These are phyloP conservation scores for Xylaria acuta DNA, from an alignment of 495 filamentous ascomycete genomes.

Conservation along the genomic window DNA sequence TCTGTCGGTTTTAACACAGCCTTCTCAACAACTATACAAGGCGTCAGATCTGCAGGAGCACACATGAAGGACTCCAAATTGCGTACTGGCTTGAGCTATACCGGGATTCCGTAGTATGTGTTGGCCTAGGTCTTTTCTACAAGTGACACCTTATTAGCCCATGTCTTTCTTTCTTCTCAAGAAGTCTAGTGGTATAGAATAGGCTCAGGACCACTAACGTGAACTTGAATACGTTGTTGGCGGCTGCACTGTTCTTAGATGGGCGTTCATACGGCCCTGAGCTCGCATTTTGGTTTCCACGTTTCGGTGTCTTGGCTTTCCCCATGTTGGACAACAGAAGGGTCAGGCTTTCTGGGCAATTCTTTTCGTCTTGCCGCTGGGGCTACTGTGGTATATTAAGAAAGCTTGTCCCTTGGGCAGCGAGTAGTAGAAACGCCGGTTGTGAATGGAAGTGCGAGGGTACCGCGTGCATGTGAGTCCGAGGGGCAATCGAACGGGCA, in stretches of 20 bases:
- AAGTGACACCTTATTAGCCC: conserved; percentile 30
- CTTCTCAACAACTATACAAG: conserved; percentile 43
- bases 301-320: conserved; percentile 68
- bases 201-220: conserved; percentile 26
- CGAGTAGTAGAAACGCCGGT: background rate
- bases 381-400: background rate
- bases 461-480: conserved; percentile 30
- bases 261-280: conserved; percentile 64
- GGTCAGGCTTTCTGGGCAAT: background rate
- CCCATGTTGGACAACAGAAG: conserved; percentile 50
- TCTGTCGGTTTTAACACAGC: conserved; percentile 89
- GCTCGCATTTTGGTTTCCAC: conserved; percentile 59
- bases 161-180: background rate
- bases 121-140: conserved; percentile 84
- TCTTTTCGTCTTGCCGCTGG: background rate
- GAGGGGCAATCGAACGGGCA: conserved; percentile 18
- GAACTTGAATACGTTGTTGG: conserved; percentile 83
- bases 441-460: conserved; percentile 9
- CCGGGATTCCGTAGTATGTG: conserved; percentile 97
- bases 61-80: background rate
- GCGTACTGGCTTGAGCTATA: conserved; percentile 75
- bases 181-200: background rate
- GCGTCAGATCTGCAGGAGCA: background rate
- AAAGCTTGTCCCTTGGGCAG: background rate
- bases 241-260: conserved; percentile 45